Base-by-base conservation (phyloP, 306 rosid genomes). In the Inga laurina region DNA sequence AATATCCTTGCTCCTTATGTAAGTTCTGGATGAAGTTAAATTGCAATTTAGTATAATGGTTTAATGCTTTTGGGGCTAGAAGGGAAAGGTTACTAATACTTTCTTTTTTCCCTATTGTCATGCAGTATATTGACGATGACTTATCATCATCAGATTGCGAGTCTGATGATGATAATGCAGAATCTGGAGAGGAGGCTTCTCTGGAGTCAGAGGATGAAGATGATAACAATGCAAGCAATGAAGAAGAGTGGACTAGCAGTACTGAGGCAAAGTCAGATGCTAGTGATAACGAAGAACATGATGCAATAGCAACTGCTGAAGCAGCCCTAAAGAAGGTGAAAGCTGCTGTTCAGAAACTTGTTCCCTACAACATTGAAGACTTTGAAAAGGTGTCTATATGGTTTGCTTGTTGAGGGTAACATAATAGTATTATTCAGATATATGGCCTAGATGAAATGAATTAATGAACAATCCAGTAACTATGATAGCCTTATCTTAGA, bases 1-100 rank as follows among this genome's bases (percentile, higher is more conserved):
- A 96, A 89, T 61, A 85, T 91, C 64, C 94, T 96, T 84, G 97
- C 99, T 84, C 94, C 99, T 81, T 96, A 90, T 78, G 99, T 96
- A 89, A 85, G 97, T 80, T 74, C 21, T n/a, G 56, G 83, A 80
- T 76, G 45, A 83, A 41, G 22, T 49, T 65, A 15, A 62, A 2
- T 77, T 46, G 77, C 35, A 1, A 62, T 24, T 46, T 65, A 73
- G 54, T 39, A 22, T 39, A 22, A 44, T 22, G 24, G 44, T 69
- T 72, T 74, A 70, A 56, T 32, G 35, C 54, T 67, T 24, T 43
- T 34, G 59, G 76, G 16, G 64, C 67, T 62, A 48, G 30, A 32
- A 46, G 69, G n/a, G 79, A 75, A 43, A 62, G 59, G 74, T 80
- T 15, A 71, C 56, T 61, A 11, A 61, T 62, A 19, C 10, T 54